Base-by-base conservation (phyloP, 208 protist species). In the Wallacemonas rigidus region DNA sequence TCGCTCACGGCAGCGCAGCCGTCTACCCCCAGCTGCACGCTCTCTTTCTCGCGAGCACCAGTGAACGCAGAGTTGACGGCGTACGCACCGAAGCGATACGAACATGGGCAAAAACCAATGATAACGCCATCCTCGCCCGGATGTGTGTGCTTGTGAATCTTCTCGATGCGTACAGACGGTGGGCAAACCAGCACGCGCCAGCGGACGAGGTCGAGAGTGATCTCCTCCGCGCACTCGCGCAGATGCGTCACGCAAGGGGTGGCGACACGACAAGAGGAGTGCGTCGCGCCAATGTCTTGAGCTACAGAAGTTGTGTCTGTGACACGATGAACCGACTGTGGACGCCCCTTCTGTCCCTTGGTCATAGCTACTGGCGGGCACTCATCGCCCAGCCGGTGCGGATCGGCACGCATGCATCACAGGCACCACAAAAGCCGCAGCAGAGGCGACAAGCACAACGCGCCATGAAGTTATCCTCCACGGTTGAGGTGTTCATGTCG, bases 151-250 rank as follows among this genome's bases (percentile, higher is more conserved):
- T 63, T n/a, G 57, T 63, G 36, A 26, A 39, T 44, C 38, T 63
- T n/a, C 57, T 63, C 44, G 57, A 5, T 9, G 57, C 57, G 57
- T 44, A 63, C 17, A n/a, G 57, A 11, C 57, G 38, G 0, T 63
- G 57, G 57, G 51, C 51, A n/a, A n/a, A 9, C 8, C 51, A 56
- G 51, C 51, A 56, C 51, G 51, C 36, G 58, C 12, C 58, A 11
- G 58, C 50, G 15, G 64, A 69, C 64, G 51, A 6, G 6, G n/a
- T 43, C 7, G 64, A 56, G 48, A n/a, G 3, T 5, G 7, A 8
- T 6, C 12, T 39, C 4, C 45, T n/a, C 53, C 45, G 4, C 67
- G 40, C 51, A 41, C n/a, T 51, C 35, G 17, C n/a, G 48, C 12
- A 44, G 65, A 14, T 14, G 50, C 7, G 48, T 51, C 47, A 8